phyloP scores from a whole-genome alignment of 164 flowering plant genomes.

The Brasenia schreberi region DNA sequence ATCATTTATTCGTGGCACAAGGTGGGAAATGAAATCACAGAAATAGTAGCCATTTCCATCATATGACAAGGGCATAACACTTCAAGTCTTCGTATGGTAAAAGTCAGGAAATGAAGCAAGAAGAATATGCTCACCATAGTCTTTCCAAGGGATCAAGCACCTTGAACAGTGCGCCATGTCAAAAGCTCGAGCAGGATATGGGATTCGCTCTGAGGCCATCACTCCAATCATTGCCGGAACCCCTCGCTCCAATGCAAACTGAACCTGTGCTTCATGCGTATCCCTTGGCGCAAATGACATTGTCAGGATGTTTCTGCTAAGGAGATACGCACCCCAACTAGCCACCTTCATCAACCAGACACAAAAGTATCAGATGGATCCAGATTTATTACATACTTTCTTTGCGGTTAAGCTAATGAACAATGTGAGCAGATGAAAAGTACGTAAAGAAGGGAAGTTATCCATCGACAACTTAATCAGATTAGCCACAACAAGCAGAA shows the following conservation, averaged over 20 bases:
- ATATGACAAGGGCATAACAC: no score
- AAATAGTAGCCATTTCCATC: no score
- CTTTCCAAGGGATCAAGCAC: slow-evolving; percentile 82
- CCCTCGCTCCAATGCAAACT: slow-evolving; percentile 91
- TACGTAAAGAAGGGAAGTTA: no score
- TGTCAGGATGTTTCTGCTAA: slow-evolving; percentile 63
- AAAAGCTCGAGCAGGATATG: slow-evolving; percentile 94
- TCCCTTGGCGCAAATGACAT: slow-evolving; percentile 99
- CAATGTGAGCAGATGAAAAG: no score
- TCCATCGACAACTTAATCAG: no score
- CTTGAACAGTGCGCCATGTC: slow-evolving; percentile 99
- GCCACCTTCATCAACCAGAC: slow-evolving; percentile 54
- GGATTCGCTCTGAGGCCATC: slow-evolving; percentile 66
- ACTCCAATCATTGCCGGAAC: slow-evolving; percentile 96
- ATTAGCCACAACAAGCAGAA: no score
- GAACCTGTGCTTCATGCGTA: slow-evolving; percentile 97
- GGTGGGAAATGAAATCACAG: no score
- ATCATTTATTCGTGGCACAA: no score
- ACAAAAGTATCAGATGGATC: neutral
- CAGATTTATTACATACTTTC: neutral
- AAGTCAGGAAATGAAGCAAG: neutral
- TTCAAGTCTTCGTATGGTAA: no score
- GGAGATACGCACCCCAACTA: slow-evolving; percentile 91
- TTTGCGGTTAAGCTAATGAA: no score
- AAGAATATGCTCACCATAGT: slow-evolving; percentile 34